These are phyloP conservation scores for Vaccinium macrocarpon DNA, from an alignment of 148 eudicot species.

Conservation along the genomic window DNA sequence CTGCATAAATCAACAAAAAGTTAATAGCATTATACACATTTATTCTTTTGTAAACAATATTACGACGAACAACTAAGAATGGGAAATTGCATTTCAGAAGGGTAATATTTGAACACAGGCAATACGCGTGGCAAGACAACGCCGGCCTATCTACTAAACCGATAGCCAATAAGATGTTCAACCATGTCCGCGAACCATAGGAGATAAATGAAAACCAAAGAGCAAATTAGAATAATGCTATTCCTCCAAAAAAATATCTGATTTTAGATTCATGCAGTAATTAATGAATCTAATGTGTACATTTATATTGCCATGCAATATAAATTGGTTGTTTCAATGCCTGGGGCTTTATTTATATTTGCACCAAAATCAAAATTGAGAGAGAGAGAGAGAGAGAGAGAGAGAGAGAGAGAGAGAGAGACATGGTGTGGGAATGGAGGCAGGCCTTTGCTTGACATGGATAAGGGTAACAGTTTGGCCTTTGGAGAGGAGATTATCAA, in stretches of 20 bases:
- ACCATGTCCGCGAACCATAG: neutral
- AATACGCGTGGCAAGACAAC: neutral
- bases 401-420: constrained; percentile 21
- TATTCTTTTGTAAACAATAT: too few species aligned
- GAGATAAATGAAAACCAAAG: too few species aligned
- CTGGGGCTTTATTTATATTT: neutral
- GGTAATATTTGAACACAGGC: neutral
- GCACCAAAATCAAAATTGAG: neutral
- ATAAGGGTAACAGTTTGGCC: constrained; percentile 58
- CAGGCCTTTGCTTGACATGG: constrained; percentile 55
- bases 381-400: neutral
- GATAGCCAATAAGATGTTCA: neutral
- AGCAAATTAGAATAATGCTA: too few species aligned
- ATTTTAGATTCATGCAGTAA: neutral
- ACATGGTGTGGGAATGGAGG: constrained; percentile 36
- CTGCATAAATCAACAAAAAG: constrained; percentile 20
- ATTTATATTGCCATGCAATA: neutral
- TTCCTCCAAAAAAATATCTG: too few species aligned
- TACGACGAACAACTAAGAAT: too few species aligned
- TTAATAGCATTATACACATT: too few species aligned
- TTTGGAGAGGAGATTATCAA: constrained; percentile 54
- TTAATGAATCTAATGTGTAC: neutral
- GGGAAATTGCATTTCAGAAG: too few species aligned
- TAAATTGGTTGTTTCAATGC: neutral
- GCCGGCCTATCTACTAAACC: neutral